phyloP scores from a whole-genome alignment of 2,329 filamentous ascomycete genomes.

The Penicillium italicum region DNA sequence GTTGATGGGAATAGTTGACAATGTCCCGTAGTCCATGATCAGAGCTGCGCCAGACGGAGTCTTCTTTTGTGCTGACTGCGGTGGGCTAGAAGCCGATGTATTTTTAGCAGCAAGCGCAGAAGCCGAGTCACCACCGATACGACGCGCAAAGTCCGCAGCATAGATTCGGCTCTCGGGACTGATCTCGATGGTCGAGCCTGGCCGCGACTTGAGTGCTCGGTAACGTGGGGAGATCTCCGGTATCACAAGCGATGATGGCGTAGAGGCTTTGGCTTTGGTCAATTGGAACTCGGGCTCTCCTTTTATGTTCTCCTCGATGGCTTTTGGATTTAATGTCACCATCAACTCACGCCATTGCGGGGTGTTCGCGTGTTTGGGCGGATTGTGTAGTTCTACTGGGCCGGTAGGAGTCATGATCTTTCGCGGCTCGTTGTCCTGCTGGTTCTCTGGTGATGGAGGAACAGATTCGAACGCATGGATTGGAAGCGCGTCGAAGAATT shows the following conservation, averaged over 20 bases:
- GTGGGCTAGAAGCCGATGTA: constrained; percentile 9
- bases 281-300: constrained; percentile 81
- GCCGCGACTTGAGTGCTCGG: constrained; percentile 63
- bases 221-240: constrained; percentile 80
- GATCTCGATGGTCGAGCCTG: constrained; percentile 76
- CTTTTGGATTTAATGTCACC: constrained; percentile 63
- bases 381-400: constrained; percentile 45
- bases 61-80: constrained; percentile 51
- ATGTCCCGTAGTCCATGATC: constrained; percentile 92
- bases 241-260: constrained; percentile 78
- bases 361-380: constrained; percentile 38
- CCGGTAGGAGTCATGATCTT: constrained; percentile 50
- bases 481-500: constrained; percentile 97
- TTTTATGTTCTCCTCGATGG: constrained; percentile 47
- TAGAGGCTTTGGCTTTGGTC: constrained; percentile 68
- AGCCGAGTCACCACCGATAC: constrained; percentile 68
- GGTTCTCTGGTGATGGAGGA: constrained; percentile 44
- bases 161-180: constrained; percentile 83
- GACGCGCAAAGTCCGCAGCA: constrained; percentile 72
- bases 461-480: constrained; percentile 92
- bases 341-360: constrained; percentile 80
- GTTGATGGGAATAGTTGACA: constrained; percentile 75
- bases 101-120: constrained; percentile 33
- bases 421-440: constrained; percentile 36
- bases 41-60: constrained; percentile 77